Evolutionary conservation across 164 flowering plant species (phyloP), one percentile per base, ranked within the genome.

Genomic region (Magnolia sinica): DNA sequence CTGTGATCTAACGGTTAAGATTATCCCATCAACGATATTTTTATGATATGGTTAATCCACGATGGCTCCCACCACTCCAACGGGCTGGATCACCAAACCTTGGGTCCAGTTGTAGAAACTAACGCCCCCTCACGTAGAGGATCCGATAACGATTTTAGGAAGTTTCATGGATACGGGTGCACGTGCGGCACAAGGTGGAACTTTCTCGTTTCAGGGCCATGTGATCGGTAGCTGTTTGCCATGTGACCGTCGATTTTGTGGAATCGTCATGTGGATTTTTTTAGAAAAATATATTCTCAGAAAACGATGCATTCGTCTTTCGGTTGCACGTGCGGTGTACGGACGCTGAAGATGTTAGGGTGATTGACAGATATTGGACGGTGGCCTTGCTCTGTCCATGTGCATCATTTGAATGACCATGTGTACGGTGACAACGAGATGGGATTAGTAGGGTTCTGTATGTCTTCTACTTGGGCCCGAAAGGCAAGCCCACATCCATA

Each of bases 221-320:
- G 85, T 83, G 86, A 83, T 75, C 66, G 76, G 81, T 82, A 83
- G 87, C 89, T 86, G 88, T 86, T 76, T 16, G 52, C 73, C 87
- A 85, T 81, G 90, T 85, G 87, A 77, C 72, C 63, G 71, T 14
- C 24, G 14, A 27, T 9, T 55, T 55, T 64, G 1, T 14, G 67
- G 67, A 64, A 64, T 64, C 67, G 2, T 22, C 27, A 64, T 64
- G 9, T 19, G 2, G 16, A 9, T 14, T 14, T 55, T 55, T 4
- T 55, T 55, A 1, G 0, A 13, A 1, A 24, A 24, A 24, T 24
- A 24, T 24, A 11, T 24, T 59, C 27, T 24, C 6, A 37, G 45
- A 19, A 55, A 55, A 11, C 51, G 72, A 75, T 76, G 31, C 64
- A 11, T 27, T 16, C 10, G 7, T 7, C 19, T 1, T n/a, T 29